phyloP scores from a whole-genome alignment of 352 stramenopile species.

The Peronospora tabacina region DNA sequence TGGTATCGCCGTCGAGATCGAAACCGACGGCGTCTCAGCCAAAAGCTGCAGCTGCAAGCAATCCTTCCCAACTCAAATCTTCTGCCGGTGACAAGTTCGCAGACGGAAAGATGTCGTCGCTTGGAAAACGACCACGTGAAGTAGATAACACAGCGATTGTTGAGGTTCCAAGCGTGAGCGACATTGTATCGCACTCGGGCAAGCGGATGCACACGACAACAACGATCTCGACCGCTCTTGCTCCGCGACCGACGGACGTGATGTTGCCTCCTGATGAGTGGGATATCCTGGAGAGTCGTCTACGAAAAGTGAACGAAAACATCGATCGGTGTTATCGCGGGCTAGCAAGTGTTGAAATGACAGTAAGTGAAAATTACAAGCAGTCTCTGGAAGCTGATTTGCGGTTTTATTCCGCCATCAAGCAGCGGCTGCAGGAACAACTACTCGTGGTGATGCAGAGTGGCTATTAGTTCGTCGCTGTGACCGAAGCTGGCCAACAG shows the following conservation, averaged over 20 bases:
- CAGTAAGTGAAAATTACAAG: constrained; percentile 46
- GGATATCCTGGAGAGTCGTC: constrained; percentile 49
- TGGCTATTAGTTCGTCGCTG: constrained; percentile 39
- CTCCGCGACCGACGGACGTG: constrained; percentile 29
- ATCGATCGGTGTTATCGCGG: constrained; percentile 54
- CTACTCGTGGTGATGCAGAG: constrained; percentile 63
- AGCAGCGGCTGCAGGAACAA: constrained; percentile 64
- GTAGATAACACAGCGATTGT: constrained; percentile 32
- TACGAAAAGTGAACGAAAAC: constrained; percentile 63
- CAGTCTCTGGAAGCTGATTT: constrained; percentile 54
- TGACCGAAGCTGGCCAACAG: not conserved
- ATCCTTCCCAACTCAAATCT: constrained; percentile 4
- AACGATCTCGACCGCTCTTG: constrained; percentile 41
- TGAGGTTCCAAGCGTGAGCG: constrained; percentile 30
- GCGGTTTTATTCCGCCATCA: constrained; percentile 66
- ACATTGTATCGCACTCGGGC: constrained; percentile 39
- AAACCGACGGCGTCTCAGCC: constrained; percentile 1
- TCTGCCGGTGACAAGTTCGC: not conserved
- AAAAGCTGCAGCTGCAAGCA: constrained; percentile 8
- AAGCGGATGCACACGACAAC: constrained; percentile 39
- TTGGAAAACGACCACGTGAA: constrained; percentile 33
- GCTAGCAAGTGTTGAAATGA: constrained; percentile 38
- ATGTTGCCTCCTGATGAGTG: constrained; percentile 56
- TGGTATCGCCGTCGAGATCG: constrained; percentile 4
- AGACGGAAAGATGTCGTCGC: not conserved